A percentile compares a stretch with the other conserved stretches of the same genome.
These are phyloP conservation scores for Penicillium italicum DNA, from an alignment of 2,329 filamentous ascomycete species.

Conservation along the genomic window DNA sequence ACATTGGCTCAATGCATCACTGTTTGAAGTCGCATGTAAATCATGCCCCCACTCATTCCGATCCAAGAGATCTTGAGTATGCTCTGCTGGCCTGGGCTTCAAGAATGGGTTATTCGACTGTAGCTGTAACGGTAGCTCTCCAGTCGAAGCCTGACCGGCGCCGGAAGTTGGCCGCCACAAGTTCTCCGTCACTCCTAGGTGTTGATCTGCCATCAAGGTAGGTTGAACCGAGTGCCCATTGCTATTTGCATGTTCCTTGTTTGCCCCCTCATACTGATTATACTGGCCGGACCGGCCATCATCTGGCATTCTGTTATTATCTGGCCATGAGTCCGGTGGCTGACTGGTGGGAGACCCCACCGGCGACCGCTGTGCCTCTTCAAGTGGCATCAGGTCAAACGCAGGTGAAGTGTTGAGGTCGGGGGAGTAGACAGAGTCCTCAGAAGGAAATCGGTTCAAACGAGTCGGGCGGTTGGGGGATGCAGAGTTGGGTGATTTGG, in stretches of 20 bases:
- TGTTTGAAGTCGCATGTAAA: slow-evolving; percentile 25
- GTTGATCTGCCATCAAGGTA: slow-evolving; percentile 23
- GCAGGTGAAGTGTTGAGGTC: slow-evolving; percentile 39
- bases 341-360: slow-evolving; percentile 29
- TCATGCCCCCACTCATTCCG: slow-evolving; percentile 19
- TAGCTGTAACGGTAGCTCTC: slow-evolving; percentile 30
- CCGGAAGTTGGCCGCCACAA: slow-evolving; percentile 17
- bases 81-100: slow-evolving; percentile 24
- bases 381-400: slow-evolving; percentile 38
- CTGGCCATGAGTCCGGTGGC: slow-evolving; percentile 32
- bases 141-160: slow-evolving; percentile 12
- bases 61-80: slow-evolving; percentile 22
- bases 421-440: slow-evolving; percentile 36
- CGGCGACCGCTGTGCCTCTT: slow-evolving; percentile 38
- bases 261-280: slow-evolving; percentile 6
- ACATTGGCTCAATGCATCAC: slow-evolving; percentile 35
- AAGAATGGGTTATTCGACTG: slow-evolving; percentile 43
- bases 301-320: slow-evolving; percentile 21
- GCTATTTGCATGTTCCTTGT: slow-evolving; percentile 4
- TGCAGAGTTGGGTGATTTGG: slow-evolving; percentile 31
- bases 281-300: slow-evolving; percentile 9
- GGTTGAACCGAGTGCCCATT: slow-evolving; percentile 20
- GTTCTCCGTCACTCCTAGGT: slow-evolving; percentile 21
- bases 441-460: slow-evolving; percentile 27
- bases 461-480: slow-evolving; percentile 29